Conservation (phyloP, 805 yeast genomes). For the Brettanomyces nanus region DNA sequence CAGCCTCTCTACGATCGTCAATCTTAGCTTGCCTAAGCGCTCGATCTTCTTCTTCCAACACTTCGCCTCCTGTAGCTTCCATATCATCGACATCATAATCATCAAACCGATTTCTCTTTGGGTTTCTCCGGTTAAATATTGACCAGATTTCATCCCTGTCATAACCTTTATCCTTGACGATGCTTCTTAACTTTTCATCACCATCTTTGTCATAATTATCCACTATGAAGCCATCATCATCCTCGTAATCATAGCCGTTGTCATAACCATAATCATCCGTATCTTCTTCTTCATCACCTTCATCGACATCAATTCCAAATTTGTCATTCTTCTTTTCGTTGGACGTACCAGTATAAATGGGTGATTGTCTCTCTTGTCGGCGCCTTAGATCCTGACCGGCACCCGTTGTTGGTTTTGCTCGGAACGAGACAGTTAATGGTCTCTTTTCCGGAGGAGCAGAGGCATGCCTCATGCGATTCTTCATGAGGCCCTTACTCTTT, state of each 20-base stretch:
- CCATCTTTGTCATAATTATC: conserved; percentile 36
- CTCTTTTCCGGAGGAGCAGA: neutral
- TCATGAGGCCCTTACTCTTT: conserved; percentile 34
- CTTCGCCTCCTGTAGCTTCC: conserved; percentile 93
- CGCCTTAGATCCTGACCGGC: neutral
- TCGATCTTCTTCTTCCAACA: conserved; percentile 70
- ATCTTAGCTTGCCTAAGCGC: conserved; percentile 60
- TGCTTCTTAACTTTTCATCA: conserved; percentile 9
- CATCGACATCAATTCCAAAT: conserved; percentile 25
- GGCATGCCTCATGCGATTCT: conserved; percentile 19
- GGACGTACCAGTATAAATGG: neutral
- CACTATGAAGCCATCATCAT: conserved; percentile 28
- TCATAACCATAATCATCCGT: conserved; percentile 12
- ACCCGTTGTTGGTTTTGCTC: conserved; percentile 1
- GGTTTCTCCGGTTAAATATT: conserved; percentile 61
- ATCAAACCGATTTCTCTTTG: conserved; percentile 35
- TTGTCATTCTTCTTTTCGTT: conserved; percentile 12
- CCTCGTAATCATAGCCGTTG: conserved; percentile 19
- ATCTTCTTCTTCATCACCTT: conserved; percentile 27
- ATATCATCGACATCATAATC: conserved; percentile 61
- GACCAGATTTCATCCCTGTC: conserved; percentile 88
- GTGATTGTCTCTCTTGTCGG: neutral
- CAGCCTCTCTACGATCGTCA: conserved; percentile 72
- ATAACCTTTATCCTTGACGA: conserved; percentile 37
- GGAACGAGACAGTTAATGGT: neutral